phyloP scores from a whole-genome alignment of 2,329 filamentous ascomycete species.

The Venturia effusa region DNA sequence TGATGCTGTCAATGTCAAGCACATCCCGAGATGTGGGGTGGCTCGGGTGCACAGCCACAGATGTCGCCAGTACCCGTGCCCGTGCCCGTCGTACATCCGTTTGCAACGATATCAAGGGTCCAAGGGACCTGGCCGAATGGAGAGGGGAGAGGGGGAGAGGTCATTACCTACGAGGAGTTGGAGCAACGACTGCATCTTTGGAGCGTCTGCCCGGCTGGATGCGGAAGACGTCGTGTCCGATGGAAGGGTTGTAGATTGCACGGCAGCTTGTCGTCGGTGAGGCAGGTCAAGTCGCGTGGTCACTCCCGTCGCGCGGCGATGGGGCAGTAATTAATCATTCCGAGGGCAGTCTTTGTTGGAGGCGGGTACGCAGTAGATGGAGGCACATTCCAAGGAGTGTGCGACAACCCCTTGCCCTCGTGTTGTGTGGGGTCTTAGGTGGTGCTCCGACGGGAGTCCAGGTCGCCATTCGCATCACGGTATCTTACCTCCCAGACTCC shows the following conservation, averaged over 20 bases:
- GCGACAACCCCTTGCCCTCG: not conserved
- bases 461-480: not conserved
- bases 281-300: not conserved
- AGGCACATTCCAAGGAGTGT: not conserved
- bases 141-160: not conserved
- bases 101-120: conserved; percentile 2
- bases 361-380: not conserved
- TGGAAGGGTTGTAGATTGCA: not conserved
- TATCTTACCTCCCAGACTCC: no score
- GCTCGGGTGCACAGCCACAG: not conserved
- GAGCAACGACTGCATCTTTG: not conserved
- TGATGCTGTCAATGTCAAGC: not conserved
- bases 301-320: not conserved
- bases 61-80: no score
- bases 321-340: no score
- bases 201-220: not conserved
- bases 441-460: no score
- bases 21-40: not conserved
- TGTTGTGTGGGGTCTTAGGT: not conserved
- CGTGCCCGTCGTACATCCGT: not conserved
- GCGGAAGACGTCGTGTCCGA: not conserved
- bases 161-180: no score
- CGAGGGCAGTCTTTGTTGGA: not conserved
- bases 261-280: not conserved
- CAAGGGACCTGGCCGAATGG: not conserved